These are phyloP conservation scores for Pichia sp. DNA, from an alignment of 1,139 yeast species.

Conservation along the genomic window DNA sequence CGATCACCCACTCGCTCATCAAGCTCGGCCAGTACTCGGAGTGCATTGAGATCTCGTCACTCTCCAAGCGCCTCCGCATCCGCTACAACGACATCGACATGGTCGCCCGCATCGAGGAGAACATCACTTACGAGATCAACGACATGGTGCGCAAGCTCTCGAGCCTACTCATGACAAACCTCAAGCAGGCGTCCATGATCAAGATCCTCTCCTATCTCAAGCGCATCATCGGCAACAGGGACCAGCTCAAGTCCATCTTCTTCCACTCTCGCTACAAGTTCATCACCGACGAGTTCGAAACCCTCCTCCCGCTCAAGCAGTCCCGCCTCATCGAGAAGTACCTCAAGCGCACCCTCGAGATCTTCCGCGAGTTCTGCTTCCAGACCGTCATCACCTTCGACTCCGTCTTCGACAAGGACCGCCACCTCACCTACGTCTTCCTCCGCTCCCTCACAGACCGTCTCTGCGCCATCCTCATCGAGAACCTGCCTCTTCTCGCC, in stretches of 20 bases:
- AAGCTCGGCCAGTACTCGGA: slow-evolving; percentile 85
- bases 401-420: slow-evolving; percentile 50
- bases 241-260: slow-evolving; percentile 42
- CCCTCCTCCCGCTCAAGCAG: slow-evolving; percentile 48
- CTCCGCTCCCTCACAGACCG: slow-evolving; percentile 35
- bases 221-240: slow-evolving; percentile 38
- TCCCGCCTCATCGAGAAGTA: slow-evolving; percentile 52
- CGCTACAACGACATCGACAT: slow-evolving; percentile 63
- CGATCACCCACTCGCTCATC: slow-evolving; percentile 77
- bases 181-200: slow-evolving; percentile 71
- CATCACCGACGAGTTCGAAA: slow-evolving; percentile 54
- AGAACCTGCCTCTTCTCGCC: slow-evolving; percentile 36
- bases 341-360: slow-evolving; percentile 74
- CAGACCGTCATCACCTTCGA: slow-evolving; percentile 64
- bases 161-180: slow-evolving; percentile 64
- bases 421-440: slow-evolving; percentile 38
- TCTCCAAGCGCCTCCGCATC: slow-evolving; percentile 60
- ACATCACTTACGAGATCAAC: slow-evolving; percentile 53
- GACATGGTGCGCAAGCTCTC: slow-evolving; percentile 67
- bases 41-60: slow-evolving; percentile 73
- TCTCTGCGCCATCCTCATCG: slow-evolving; percentile 34
- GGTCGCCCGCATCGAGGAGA: slow-evolving; percentile 51
- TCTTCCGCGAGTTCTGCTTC: slow-evolving; percentile 76
- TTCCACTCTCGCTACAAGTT: slow-evolving; percentile 57
- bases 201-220: slow-evolving; percentile 74